Percentiles rank a stretch among this genome's conserved stretches.
These are phyloP conservation scores for Butyriboletus regius DNA, from an alignment of 1,284 basidiomycete genomes.

Conservation along the genomic window DNA sequence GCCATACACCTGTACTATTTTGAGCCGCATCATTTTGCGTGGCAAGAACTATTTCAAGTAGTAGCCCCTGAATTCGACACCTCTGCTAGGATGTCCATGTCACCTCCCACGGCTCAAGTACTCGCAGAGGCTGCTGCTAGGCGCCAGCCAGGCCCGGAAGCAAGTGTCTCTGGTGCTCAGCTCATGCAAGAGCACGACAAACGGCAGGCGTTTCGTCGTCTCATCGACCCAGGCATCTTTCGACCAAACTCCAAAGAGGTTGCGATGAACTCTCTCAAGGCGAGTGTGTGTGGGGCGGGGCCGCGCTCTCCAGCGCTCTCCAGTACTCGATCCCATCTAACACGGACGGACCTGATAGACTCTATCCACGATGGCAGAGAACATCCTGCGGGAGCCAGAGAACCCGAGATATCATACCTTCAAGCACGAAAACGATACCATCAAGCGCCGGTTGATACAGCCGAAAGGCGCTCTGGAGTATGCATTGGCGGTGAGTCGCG, in stretches of 20 bases:
- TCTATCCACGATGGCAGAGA: conserved; percentile 61
- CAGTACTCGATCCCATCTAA: neutral
- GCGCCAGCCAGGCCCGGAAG: conserved; percentile 28
- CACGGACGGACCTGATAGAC: conserved; percentile 35
- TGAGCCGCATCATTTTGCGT: too few species aligned
- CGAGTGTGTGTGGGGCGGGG: conserved; percentile 20
- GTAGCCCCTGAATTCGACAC: conserved; percentile 11
- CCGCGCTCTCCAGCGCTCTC: neutral
- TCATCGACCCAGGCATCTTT: conserved; percentile 70
- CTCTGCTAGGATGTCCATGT: neutral
- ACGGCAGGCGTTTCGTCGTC: conserved; percentile 61
- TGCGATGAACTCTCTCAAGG: conserved; percentile 57
- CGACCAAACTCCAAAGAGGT: conserved; percentile 60
- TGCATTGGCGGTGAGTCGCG: conserved; percentile 54
- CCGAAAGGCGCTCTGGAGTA: conserved; percentile 71
- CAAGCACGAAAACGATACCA: conserved; percentile 65
- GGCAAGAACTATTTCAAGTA: neutral
- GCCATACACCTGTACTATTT: conserved; percentile 1
- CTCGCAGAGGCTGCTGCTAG: conserved; percentile 45
- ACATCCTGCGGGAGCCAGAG: conserved; percentile 61
- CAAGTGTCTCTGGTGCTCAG: conserved; percentile 35
- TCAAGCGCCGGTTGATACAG: conserved; percentile 53
- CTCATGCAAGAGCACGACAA: conserved; percentile 54
- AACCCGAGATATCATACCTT: conserved; percentile 65
- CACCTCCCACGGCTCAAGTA: conserved; percentile 14